Evolutionary conservation across 495 filamentous ascomycete species (phyloP), one percentile per base, ranked within the genome.

Genomic region (Penicillium diatomitis): DNA sequence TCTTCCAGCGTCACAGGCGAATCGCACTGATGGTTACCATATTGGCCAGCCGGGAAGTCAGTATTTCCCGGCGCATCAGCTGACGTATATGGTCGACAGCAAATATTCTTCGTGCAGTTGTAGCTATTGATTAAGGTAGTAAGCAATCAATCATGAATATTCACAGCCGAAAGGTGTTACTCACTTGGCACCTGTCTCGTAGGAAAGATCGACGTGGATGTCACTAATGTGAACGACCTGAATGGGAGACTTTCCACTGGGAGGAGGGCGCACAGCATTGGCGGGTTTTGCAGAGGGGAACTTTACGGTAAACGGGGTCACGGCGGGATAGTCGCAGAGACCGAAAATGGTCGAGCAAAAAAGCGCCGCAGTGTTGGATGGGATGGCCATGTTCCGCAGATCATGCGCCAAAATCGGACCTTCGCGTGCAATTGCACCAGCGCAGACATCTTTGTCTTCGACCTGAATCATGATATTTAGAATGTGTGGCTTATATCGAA

Each of bases 91-190:
- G 67, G 61, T 44, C 77, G 62, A 52, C 77, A 80, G 53, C 77
- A 80, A 45, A 80, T 77, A n/a, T 68, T 72, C 44, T 78, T 77
- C 8, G 72, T 66, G 53, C 75, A 79, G 46, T 73, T 67, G 38
- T 71, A 68, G 53, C 53, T 56, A 39, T 42, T 5, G 5, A 11
- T 20, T 1, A 8, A 8, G 36, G 38, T 7, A 38, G 36, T 39
- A 29, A 6, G 5, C 8, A 30, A 6, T 7, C 34, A 43, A 43
- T 28, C 6, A 6, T 36, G 43, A 8, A 30, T 36, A 4, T 12
- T 10, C 34, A 32, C 4, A 10, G 8, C 5, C n/a, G n/a, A n/a
- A n/a, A n/a, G n/a, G 34, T 7, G 4, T 4, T 8, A 43, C 46
- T 7, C 39, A 56, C 53, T 61, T 76, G 5, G 74, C 62, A 6